Evolutionary conservation across 371 early-diverging fungal species (phyloP).

Genomic region (Batrachochytrium dendrobatidis): DNA sequence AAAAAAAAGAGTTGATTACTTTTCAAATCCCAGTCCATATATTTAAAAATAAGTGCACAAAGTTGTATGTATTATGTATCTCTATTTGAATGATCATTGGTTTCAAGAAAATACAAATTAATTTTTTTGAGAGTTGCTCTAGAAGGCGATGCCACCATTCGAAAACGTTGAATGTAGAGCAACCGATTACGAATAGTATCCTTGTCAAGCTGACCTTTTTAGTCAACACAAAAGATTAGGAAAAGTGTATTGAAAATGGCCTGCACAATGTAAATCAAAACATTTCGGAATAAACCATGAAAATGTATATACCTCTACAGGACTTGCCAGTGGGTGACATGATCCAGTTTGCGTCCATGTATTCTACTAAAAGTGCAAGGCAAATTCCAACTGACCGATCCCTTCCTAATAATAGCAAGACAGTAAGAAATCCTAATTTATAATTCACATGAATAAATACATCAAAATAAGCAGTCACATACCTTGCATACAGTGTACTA

Average conservation of each 20-base stretch:
- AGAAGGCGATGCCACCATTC: slow-evolving; percentile 42
- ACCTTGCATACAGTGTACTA: slow-evolving; percentile 55
- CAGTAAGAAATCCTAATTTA: background rate
- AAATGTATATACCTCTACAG: slow-evolving; percentile 10
- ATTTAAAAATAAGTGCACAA: too few species aligned
- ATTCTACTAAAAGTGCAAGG: slow-evolving; percentile 54
- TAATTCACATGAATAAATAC: background rate
- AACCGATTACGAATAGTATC: slow-evolving; percentile 56
- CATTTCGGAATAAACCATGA: background rate
- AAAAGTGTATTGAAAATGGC: too few species aligned
- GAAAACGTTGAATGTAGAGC: slow-evolving; percentile 56
- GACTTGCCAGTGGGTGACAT: slow-evolving; percentile 2
- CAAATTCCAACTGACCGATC: slow-evolving; percentile 74
- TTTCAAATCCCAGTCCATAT: too few species aligned
- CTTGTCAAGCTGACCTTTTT: slow-evolving; percentile 36
- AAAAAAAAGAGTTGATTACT: too few species aligned
- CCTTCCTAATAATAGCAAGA: slow-evolving; percentile 36
- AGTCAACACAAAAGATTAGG: too few species aligned
- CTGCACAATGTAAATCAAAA: too few species aligned
- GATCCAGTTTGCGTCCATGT: slow-evolving; percentile 14
- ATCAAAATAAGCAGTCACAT: background rate
- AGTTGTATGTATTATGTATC: too few species aligned
- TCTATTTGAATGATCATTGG: too few species aligned
- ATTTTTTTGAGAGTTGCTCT: slow-evolving; percentile 60
- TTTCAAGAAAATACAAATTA: slow-evolving; percentile 56